A percentile compares a stretch with the other conserved stretches of the same genome.
These are phyloP conservation scores for Hibiscus trionum DNA, from an alignment of 345 rosid genomes.

Conservation along the genomic window DNA sequence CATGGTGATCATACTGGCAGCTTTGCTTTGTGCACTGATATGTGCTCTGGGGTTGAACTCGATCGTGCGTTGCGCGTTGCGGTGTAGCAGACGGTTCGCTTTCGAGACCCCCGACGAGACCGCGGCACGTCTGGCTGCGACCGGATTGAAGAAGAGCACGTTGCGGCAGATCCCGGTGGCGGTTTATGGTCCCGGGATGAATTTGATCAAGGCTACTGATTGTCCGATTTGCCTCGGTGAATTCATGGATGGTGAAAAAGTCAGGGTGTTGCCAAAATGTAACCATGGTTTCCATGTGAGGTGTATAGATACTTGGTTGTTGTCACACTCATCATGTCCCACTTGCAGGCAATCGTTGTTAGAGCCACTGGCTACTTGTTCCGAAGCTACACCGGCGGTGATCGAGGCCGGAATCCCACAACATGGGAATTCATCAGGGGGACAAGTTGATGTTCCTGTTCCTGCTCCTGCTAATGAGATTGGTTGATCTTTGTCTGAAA, in stretches of 20 bases:
- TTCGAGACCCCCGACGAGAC: conserved; percentile 27
- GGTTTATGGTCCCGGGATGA: conserved; percentile 31
- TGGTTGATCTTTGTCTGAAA: background rate
- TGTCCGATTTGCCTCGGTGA: conserved; percentile 72
- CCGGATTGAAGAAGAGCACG: conserved; percentile 50
- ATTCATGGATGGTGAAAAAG: conserved; percentile 55
- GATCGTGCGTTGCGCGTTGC: conserved; percentile 50
- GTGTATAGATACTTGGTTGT: conserved; percentile 63
- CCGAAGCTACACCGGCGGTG: conserved; percentile 22
- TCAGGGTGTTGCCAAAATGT: conserved; percentile 63
- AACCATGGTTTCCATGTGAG: conserved; percentile 64
- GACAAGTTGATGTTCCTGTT: conserved; percentile 13
- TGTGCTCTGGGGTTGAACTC: conserved; percentile 61
- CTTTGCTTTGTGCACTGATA: conserved; percentile 55
- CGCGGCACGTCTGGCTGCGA: conserved; percentile 27
- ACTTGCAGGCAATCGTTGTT: conserved; percentile 56
- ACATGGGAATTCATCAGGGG: conserved; percentile 21
- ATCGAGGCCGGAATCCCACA: conserved; percentile 20
- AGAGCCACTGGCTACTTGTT: conserved; percentile 23
- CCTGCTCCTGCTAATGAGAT: conserved; percentile 21
- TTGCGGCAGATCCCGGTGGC: conserved; percentile 55
- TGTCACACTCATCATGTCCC: conserved; percentile 66
- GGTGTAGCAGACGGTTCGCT: conserved; percentile 45
- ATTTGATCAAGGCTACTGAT: conserved; percentile 43
- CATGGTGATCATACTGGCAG: conserved; percentile 75